Base-by-base conservation (phyloP, 345 rosid genomes). In the Toxicodendron radicans region DNA sequence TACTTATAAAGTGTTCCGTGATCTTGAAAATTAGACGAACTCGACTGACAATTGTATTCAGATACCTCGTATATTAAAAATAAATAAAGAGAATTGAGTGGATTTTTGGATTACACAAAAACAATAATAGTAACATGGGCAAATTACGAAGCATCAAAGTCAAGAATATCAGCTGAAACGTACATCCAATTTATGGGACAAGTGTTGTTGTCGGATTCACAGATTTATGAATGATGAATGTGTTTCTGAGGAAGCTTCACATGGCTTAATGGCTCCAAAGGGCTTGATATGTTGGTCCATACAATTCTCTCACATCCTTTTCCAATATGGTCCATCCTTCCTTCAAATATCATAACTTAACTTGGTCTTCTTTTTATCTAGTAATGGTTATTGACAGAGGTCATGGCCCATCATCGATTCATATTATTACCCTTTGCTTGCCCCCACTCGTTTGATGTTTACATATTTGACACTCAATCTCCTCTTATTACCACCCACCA, bases 291-390 rank as follows among this genome's bases (percentile, higher is more conserved):
- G 73, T 14, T 21, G 64, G 73, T 6, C 74, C 65, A 70, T 70
- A 4, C 23, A 53, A 53, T 10, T 67, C 58, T 32, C 63, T 35
- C 49, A 24, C 53, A 45, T 71, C 56, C 2, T 58, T 41, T 17
- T 43, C 56, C 2, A 5, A 11, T 10, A 45, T 16, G 65, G 74
- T 71, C 74, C 74, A 71, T n/a, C n/a, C n/a, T n/a, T n/a, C n/a
- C n/a, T n/a, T n/a, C n/a, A n/a, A 3, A 12, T 33, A 20, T 20
- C 8, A 16, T 12, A 7, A 6, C 0, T 24, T n/a, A n/a, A n/a
- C 30, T 27, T 5, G 43, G 43, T 38, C 9, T 38, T 38, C 43
- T 38, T 38, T 1, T 38, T 38, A 38, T 38, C 43, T 6, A 7
- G n/a, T n/a, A n/a, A n/a, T n/a, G n/a, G n/a, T n/a, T n/a, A n/a